Base-by-base conservation (phyloP, 176 grass and related monocot species). In the Zea luxurians region DNA sequence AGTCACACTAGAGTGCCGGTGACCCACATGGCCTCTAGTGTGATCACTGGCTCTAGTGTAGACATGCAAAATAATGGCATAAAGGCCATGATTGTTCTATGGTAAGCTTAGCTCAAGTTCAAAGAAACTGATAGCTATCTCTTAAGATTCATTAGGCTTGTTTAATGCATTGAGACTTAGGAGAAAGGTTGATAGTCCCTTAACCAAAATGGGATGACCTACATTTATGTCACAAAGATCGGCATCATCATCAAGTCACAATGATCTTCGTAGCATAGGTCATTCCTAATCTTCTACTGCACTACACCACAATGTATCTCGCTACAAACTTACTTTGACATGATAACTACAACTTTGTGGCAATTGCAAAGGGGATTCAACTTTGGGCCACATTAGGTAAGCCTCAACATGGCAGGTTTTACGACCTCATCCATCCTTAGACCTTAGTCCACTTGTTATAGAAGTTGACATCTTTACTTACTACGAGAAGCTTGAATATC, bases 181-280 rank as follows among this genome's bases (percentile, higher is more conserved):
- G 13, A 53, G 70, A 50, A 53, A 63, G 9, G 13, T 76, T 76
- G 9, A 16, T 57, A 61, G 1, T 45, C 13, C 37, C 21, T 76
- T 16, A 1, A 47, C 42, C 21, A 36, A 76, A 15, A 8, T 46
- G 13, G 13, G 8, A 6, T 4, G 4, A 34, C 5, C 7, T 75
- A 45, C 42, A 72, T 44, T 37, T 16, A 53, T 50, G 2, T 72
- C 68, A 71, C 68, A 71, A 71, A 16, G 12, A 71, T 71, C 21
- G 50, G 35, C 15, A 2, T 2, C 3, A 34, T 70, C 46, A 71
- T 50, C 68, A 16, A 36, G 12, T 71, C 13, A 37, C 21, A 9
- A 16, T 50, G 68, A 27, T 16, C 48, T 17, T 15, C 70, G 37
- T 37, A 37, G 48, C 47, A 52, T 72, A 52, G 13, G 47, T 4